phyloP scores from a whole-genome alignment of 805 yeast species.

The Cyberlindnera samutprakarnensis region DNA sequence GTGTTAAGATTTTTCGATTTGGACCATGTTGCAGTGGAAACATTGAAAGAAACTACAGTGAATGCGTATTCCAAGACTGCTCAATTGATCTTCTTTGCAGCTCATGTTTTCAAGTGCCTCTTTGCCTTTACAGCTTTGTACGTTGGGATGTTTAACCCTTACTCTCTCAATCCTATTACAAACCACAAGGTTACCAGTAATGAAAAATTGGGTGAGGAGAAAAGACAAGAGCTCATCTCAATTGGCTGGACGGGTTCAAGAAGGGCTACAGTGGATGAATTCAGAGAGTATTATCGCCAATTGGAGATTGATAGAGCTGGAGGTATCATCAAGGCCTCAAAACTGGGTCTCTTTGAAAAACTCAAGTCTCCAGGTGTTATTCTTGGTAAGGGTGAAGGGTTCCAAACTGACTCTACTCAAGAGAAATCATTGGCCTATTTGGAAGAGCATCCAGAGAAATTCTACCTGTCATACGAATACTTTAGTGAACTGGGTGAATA shows the following conservation, averaged over 20 bases:
- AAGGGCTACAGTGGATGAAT: slow-evolving; percentile 62
- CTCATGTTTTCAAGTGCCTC: slow-evolving; percentile 60
- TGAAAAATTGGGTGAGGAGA: slow-evolving; percentile 26
- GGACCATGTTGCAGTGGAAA: slow-evolving; percentile 33
- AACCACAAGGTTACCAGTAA: slow-evolving; percentile 25
- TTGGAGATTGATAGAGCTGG: slow-evolving; percentile 59
- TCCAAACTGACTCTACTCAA: slow-evolving; percentile 40
- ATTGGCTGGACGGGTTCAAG: slow-evolving; percentile 96
- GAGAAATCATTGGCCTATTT: slow-evolving; percentile 31
- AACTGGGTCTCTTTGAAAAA: slow-evolving; percentile 56
- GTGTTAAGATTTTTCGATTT: slow-evolving; percentile 31
- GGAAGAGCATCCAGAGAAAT: slow-evolving; percentile 34
- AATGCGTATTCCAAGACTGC: slow-evolving; percentile 33
- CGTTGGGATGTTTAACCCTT: slow-evolving; percentile 77
- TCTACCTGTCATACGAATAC: slow-evolving; percentile 49
- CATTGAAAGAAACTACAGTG: slow-evolving; percentile 42
- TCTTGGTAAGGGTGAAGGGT: slow-evolving; percentile 81
- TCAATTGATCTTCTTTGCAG: slow-evolving; percentile 60
- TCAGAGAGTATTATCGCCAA: slow-evolving; percentile 61
- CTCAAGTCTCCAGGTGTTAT: slow-evolving; percentile 52
- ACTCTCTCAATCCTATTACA: slow-evolving; percentile 36
- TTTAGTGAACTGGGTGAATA: slow-evolving; percentile 42
- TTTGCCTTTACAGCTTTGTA: slow-evolving; percentile 50
- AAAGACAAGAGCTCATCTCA: slow-evolving; percentile 38
- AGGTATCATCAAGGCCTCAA: slow-evolving; percentile 69